Percentiles rank a stretch among this genome's conserved stretches.
Evolutionary conservation across 1,139 yeast genomes (phyloP).

Genomic region (Keqinozyma sinolaborantium): DNA sequence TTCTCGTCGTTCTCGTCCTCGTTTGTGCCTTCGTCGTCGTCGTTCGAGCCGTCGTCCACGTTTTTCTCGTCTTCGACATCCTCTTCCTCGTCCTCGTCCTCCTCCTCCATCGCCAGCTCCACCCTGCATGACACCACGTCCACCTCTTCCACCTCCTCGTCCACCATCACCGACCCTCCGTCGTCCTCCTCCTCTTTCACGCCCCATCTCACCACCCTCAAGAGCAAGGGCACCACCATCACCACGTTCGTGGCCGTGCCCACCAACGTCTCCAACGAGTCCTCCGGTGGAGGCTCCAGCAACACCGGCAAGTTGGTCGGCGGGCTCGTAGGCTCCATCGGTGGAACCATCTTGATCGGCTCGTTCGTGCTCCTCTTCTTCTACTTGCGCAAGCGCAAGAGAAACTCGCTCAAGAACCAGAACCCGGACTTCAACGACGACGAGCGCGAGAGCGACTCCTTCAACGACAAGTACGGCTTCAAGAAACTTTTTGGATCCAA

Average conservation of each 20-base stretch:
- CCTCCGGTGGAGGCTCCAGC: constrained; percentile 14
- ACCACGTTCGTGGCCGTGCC: constrained; percentile 41
- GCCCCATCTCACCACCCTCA: constrained; percentile 23
- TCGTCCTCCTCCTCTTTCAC: constrained; percentile 10
- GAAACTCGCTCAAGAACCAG: constrained; percentile 33
- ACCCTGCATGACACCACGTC: neutral
- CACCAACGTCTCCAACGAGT: constrained; percentile 19
- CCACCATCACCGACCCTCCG: constrained; percentile 2
- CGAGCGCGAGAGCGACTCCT: constrained; percentile 11
- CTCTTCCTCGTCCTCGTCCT: neutral
- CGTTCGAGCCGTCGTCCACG: neutral
- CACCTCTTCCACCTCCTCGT: constrained; percentile 2
- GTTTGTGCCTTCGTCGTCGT: neutral
- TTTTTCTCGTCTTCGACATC: neutral
- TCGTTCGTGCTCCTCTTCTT: constrained; percentile 34
- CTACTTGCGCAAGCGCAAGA: constrained; percentile 30
- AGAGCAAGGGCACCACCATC: constrained; percentile 34
- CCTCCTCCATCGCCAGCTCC: neutral
- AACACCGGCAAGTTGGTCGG: constrained; percentile 41
- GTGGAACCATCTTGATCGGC: constrained; percentile 43
- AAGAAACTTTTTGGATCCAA: constrained; percentile 29
- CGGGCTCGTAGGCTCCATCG: constrained; percentile 47
- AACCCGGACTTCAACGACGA: constrained; percentile 43
- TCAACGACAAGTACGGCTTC: constrained; percentile 20
- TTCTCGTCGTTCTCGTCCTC: neutral